Evolutionary conservation across 1,284 basidiomycete species (phyloP).

Genomic region (Fistulina hepatica): DNA sequence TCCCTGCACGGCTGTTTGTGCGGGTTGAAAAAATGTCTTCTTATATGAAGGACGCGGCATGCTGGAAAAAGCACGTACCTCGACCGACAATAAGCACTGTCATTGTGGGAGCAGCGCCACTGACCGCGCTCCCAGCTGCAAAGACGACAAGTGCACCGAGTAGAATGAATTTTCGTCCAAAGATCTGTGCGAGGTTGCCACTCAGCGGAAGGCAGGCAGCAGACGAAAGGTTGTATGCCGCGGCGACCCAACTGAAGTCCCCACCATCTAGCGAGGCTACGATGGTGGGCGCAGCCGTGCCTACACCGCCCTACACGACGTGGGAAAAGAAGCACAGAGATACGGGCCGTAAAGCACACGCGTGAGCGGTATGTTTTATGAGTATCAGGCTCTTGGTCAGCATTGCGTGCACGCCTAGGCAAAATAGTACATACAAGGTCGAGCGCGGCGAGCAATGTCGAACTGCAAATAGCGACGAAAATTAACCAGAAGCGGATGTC

Average conservation of each 20-base stretch:
- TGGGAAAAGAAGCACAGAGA: no score
- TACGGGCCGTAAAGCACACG: no score
- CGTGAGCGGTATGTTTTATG: no score
- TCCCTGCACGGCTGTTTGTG: constrained; percentile 34
- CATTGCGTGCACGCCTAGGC: no score
- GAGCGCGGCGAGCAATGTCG: constrained; percentile 10
- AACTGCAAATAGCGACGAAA: constrained; percentile 10
- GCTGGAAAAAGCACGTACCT: constrained; percentile 11
- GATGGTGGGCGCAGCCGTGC: constrained; percentile 11
- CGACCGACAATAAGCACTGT: constrained; percentile 34
- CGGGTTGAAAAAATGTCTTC: not conserved
- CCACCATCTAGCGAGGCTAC: constrained; percentile 5
- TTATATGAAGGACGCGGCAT: not conserved
- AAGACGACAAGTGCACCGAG: constrained; percentile 27
- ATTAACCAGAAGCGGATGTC: constrained; percentile 14
- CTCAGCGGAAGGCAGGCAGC: constrained; percentile 18
- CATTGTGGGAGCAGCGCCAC: constrained; percentile 32
- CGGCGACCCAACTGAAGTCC: constrained; percentile 15
- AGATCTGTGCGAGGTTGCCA: constrained; percentile 22
- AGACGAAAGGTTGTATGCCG: constrained; percentile 18
- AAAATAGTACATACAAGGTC: no score
- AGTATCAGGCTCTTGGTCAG: no score
- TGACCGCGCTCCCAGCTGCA: constrained; percentile 28
- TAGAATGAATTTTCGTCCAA: constrained; percentile 28
- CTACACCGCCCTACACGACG: constrained; percentile 8